Percentiles rank a stretch among this genome's conserved stretches.
Evolutionary conservation across 306 rosid genomes (phyloP).

Genomic region (Psophocarpus tetragonolobus): DNA sequence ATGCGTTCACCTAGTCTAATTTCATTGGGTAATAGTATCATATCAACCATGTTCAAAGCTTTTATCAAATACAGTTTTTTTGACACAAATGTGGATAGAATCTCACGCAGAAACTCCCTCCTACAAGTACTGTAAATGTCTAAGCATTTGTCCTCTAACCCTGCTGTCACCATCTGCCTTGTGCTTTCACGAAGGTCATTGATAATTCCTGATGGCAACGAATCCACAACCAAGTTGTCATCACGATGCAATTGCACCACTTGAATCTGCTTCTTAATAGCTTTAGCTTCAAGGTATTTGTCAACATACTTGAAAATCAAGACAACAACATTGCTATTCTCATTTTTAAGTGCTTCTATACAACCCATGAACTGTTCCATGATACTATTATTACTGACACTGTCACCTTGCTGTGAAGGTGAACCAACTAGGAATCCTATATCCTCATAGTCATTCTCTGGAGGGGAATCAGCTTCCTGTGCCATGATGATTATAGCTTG

Average conservation of each 20-base stretch:
- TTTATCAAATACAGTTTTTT: slow-evolving; percentile 62
- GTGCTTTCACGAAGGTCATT: slow-evolving; percentile 65
- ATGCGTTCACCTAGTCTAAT: slow-evolving; percentile 60
- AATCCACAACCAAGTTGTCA: slow-evolving; percentile 59
- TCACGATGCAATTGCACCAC: background rate
- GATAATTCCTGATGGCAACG: slow-evolving; percentile 51
- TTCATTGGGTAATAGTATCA: slow-evolving; percentile 65
- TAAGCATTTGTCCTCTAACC: slow-evolving; percentile 61
- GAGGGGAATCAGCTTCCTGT: background rate
- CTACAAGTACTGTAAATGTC: background rate
- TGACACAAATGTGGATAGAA: slow-evolving; percentile 40
- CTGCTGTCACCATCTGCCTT: slow-evolving; percentile 60
- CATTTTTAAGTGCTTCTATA: background rate
- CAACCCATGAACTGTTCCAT: background rate
- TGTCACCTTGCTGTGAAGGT: background rate
- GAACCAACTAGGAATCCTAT: background rate
- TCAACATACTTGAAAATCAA: background rate
- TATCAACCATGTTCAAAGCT: slow-evolving; percentile 46
- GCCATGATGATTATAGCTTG: background rate
- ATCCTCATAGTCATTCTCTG: background rate
- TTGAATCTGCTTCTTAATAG: no score
- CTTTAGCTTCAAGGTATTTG: background rate
- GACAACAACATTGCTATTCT: background rate
- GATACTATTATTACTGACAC: background rate
- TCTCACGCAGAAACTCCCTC: background rate